These are phyloP conservation scores for Colletotrichum zoysiae DNA, from an alignment of 2,329 filamentous ascomycete species.

Conservation along the genomic window DNA sequence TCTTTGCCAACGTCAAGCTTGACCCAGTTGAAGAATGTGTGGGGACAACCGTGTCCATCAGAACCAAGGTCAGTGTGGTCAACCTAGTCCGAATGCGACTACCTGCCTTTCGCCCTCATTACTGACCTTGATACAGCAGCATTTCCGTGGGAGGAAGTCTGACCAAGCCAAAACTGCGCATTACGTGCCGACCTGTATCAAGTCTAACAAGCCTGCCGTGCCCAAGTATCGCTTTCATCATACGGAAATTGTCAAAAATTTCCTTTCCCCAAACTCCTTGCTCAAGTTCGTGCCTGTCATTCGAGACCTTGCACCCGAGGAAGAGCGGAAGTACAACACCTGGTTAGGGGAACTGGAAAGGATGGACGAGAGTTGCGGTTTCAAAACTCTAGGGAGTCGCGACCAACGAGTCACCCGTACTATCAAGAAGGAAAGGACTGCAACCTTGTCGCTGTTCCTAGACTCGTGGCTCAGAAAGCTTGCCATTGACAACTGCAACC, in stretches of 20 bases:
- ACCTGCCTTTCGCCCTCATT: not conserved
- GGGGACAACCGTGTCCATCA: slow-evolving; percentile 60
- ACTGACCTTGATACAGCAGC: slow-evolving; percentile 53
- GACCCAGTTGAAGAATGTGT: slow-evolving; percentile 49
- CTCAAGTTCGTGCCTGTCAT: slow-evolving; percentile 71
- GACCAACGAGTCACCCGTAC: slow-evolving; percentile 64
- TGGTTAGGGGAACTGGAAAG: slow-evolving; percentile 70
- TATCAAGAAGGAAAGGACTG: slow-evolving; percentile 64
- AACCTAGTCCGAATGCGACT: not conserved
- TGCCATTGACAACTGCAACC: slow-evolving; percentile 64
- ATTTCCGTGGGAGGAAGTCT: slow-evolving; percentile 55
- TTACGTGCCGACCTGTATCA: slow-evolving; percentile 59
- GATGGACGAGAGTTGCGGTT: slow-evolving; percentile 69
- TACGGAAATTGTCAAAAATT: slow-evolving; percentile 70
- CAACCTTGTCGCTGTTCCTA: slow-evolving; percentile 65
- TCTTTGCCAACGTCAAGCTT: slow-evolving; percentile 61
- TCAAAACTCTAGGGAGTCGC: slow-evolving; percentile 63
- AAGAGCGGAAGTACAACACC: slow-evolving; percentile 66
- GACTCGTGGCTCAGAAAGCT: slow-evolving; percentile 66
- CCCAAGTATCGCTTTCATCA: slow-evolving; percentile 72
- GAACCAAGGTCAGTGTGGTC: slow-evolving; percentile 59
- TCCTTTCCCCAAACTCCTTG: slow-evolving; percentile 71
- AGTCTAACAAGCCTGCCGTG: slow-evolving; percentile 64
- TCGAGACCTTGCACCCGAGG: slow-evolving; percentile 67
- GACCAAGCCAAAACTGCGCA: slow-evolving; percentile 57